Percentiles rank a stretch among this genome's conserved stretches.
Evolutionary conservation across 2,329 filamentous ascomycete genomes (phyloP).

Genomic region (Ophiosphaerella herpotricha): DNA sequence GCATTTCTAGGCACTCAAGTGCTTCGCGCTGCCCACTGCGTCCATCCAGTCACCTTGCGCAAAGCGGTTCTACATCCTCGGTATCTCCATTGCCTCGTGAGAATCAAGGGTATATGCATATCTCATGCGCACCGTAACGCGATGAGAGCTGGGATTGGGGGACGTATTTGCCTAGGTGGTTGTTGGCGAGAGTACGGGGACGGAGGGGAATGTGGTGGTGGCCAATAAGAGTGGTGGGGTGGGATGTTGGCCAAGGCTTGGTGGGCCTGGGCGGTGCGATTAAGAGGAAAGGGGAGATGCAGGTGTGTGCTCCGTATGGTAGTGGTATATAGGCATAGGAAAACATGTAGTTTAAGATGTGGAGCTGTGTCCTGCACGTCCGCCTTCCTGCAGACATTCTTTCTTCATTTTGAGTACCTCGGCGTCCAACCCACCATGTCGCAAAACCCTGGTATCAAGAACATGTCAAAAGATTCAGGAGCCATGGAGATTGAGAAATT

Average conservation of each 20-base stretch:
- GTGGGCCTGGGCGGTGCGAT: not conserved
- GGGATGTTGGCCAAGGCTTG: slow-evolving; percentile 1
- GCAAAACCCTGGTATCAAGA: slow-evolving; percentile 2
- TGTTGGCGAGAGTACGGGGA: slow-evolving; percentile 1
- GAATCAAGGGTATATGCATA: not conserved
- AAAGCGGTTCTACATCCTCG: not conserved
- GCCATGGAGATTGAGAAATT: slow-evolving; percentile 23
- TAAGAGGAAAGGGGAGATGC: not conserved
- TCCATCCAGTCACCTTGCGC: not conserved
- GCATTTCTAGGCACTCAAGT: not conserved
- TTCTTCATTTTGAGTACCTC: too few relatives aligned
- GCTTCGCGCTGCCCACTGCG: too few relatives aligned
- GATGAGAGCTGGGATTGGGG: too few relatives aligned
- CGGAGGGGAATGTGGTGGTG: not conserved
- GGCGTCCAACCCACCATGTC: slow-evolving; percentile 1
- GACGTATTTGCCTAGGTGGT: too few relatives aligned
- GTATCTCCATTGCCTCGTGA: not conserved
- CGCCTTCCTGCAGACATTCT: too few relatives aligned
- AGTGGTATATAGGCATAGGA: too few relatives aligned
- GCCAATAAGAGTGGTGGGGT: not conserved
- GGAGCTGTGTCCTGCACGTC: too few relatives aligned
- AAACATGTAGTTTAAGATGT: too few relatives aligned
- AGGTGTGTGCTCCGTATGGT: too few relatives aligned
- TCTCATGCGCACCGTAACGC: too few relatives aligned
- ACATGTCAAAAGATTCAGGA: slow-evolving; percentile 18